Conservation (phyloP, 2,329 filamentous ascomycete species). For the Thielaviopsis punctulata region DNA sequence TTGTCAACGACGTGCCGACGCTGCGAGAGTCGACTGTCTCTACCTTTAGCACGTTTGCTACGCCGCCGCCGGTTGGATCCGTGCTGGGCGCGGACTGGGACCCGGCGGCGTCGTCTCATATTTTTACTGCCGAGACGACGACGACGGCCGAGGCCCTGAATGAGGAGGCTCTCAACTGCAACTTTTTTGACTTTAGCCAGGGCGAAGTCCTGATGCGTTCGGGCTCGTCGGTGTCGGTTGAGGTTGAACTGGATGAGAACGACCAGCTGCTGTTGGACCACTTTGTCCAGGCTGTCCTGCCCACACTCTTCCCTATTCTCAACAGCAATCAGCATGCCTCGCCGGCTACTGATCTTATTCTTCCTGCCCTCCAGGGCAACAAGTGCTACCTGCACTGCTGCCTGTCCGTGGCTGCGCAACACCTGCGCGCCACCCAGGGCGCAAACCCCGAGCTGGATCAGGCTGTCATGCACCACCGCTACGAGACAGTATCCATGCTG, state of each 20-base stretch:
- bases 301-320: slow-evolving; percentile 78
- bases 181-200: slow-evolving; percentile 66
- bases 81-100: slow-evolving; percentile 55
- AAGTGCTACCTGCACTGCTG: slow-evolving; percentile 91
- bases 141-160: neutral
- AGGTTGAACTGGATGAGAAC: slow-evolving; percentile 69
- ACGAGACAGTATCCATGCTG: slow-evolving; percentile 69
- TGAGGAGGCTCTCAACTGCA: slow-evolving; percentile 18
- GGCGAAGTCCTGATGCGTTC: slow-evolving; percentile 53
- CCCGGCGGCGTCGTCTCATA: slow-evolving; percentile 28
- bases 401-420: slow-evolving; percentile 79
- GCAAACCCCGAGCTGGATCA: slow-evolving; percentile 61
- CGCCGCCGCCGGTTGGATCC: slow-evolving; percentile 53
- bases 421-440: slow-evolving; percentile 61
- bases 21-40: slow-evolving; percentile 75
- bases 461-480: slow-evolving; percentile 85
- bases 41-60: slow-evolving; percentile 81
- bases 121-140: slow-evolving; percentile 3
- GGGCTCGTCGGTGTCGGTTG: slow-evolving; percentile 43
- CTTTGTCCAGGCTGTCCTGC: slow-evolving; percentile 75
- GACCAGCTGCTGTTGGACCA: slow-evolving; percentile 80
- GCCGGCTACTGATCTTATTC: slow-evolving; percentile 62
- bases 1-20: slow-evolving; percentile 76
- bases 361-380: slow-evolving; percentile 79
- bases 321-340: slow-evolving; percentile 80